Conservation (phyloP, 2,329 filamentous ascomycete species). For the Scleromitrula shiraiana region DNA sequence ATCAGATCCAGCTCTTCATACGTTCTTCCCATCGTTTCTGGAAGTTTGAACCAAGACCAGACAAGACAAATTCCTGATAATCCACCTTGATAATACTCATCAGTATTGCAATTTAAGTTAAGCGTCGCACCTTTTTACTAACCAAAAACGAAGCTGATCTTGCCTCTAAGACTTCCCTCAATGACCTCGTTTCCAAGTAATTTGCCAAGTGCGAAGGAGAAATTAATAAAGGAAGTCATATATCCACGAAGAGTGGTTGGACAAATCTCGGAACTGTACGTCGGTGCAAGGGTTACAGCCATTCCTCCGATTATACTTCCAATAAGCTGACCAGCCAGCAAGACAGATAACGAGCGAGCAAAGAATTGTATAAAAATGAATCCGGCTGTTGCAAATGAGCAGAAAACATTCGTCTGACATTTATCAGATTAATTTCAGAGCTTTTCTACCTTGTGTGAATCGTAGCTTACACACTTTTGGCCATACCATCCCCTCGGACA, state of each 20-base stretch:
- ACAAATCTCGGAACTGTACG: constrained; percentile 39
- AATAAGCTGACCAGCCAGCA: constrained; percentile 20
- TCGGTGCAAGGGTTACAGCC: constrained; percentile 35
- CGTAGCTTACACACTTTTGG: constrained; percentile 9
- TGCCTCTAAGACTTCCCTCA: constrained; percentile 26
- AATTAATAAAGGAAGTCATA: constrained; percentile 43
- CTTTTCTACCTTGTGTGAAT: too few relatives aligned
- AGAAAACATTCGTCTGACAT: constrained; percentile 13
- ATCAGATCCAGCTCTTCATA: constrained; percentile 40
- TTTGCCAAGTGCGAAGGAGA: constrained; percentile 44
- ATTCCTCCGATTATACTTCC: constrained; percentile 42
- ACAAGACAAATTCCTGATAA: constrained; percentile 33
- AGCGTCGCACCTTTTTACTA: background rate
- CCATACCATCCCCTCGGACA: constrained; percentile 21
- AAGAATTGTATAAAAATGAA: constrained; percentile 21
- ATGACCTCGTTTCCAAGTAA: constrained; percentile 41
- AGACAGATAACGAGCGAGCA: constrained; percentile 9
- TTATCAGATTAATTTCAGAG: background rate
- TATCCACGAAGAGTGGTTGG: constrained; percentile 44
- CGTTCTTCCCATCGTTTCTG: constrained; percentile 38
- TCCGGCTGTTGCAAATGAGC: constrained; percentile 11
- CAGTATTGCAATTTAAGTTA: background rate
- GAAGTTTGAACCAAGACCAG: constrained; percentile 35
- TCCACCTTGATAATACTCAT: constrained; percentile 25
- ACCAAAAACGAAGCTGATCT: constrained; percentile 28